A percentile compares a stretch with the other conserved stretches of the same genome.
Conservation (phyloP, 2,329 filamentous ascomycete species). For the Talaromyces albobiverticillius region DNA sequence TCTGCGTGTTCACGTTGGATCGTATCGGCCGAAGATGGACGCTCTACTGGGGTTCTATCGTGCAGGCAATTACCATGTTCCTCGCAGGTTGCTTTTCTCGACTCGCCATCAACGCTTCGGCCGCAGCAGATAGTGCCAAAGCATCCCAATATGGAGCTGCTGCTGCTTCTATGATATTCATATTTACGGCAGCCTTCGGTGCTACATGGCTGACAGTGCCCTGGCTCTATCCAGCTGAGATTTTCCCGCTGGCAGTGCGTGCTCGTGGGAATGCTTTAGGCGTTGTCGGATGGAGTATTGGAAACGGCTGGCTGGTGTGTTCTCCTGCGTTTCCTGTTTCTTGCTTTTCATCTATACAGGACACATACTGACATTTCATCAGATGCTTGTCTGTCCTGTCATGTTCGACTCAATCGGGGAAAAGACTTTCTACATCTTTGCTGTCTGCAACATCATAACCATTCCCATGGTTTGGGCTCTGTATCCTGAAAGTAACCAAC, state of each 20-base stretch:
- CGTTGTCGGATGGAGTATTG: slow-evolving; percentile 72
- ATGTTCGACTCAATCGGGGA: slow-evolving; percentile 64
- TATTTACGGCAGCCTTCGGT: slow-evolving; percentile 64
- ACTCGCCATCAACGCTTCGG: slow-evolving; percentile 49
- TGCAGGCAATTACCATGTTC: slow-evolving; percentile 66
- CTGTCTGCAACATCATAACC: slow-evolving; percentile 61
- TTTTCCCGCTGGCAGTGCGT: slow-evolving; percentile 68
- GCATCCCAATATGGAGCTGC: slow-evolving; percentile 59
- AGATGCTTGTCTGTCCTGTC: slow-evolving; percentile 53
- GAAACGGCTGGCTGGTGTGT: slow-evolving; percentile 63
- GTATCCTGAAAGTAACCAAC: slow-evolving; percentile 71
- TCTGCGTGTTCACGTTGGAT: slow-evolving; percentile 69
- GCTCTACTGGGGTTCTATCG: slow-evolving; percentile 65
- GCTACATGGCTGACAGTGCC: slow-evolving; percentile 58
- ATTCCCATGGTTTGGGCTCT: slow-evolving; percentile 71
- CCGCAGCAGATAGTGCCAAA: slow-evolving; percentile 44
- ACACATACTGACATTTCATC: slow-evolving; percentile 18
- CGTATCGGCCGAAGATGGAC: slow-evolving; percentile 67
- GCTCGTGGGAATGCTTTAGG: slow-evolving; percentile 75
- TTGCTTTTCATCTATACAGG: no score
- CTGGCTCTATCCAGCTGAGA: slow-evolving; percentile 68
- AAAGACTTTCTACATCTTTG: slow-evolving; percentile 73
- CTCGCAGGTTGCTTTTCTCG: slow-evolving; percentile 62
- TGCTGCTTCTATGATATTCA: slow-evolving; percentile 68
- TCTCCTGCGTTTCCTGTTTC: slow-evolving; percentile 18